These are phyloP conservation scores for Spathaspora sp. DNA, from an alignment of 805 yeast genomes.

Conservation along the genomic window DNA sequence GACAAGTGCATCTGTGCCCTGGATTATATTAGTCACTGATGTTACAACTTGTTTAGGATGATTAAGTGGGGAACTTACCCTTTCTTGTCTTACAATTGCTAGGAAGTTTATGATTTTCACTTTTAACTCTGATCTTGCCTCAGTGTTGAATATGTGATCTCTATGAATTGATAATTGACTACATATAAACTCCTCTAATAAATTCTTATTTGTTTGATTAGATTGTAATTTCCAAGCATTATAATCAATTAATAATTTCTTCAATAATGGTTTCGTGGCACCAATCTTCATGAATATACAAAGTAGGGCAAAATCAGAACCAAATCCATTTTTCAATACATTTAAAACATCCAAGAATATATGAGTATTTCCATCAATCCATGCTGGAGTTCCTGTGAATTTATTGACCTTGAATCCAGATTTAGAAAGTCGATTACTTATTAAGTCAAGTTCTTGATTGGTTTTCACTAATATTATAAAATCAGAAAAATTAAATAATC, in stretches of 20 bases:
- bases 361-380: slow-evolving; percentile 46
- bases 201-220: background rate
- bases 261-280: background rate
- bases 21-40: slow-evolving; percentile 27
- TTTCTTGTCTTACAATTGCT: slow-evolving; percentile 11
- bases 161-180: background rate
- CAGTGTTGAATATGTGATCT: background rate
- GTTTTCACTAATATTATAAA: slow-evolving; percentile 52
- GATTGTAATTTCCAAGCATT: slow-evolving; percentile 14
- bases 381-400: slow-evolving; percentile 45
- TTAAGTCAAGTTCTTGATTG: slow-evolving; percentile 43
- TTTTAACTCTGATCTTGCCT: background rate
- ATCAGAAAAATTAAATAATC: slow-evolving; percentile 42
- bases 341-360: slow-evolving; percentile 48
- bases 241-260: slow-evolving; percentile 3
- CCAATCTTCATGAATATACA: slow-evolving; percentile 23
- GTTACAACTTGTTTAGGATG: slow-evolving; percentile 25
- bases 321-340: slow-evolving; percentile 31
- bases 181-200: background rate
- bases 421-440: slow-evolving; percentile 30
- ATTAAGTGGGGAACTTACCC: slow-evolving; percentile 11
- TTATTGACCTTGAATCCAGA: slow-evolving; percentile 43
- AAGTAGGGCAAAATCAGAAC: slow-evolving; percentile 30
- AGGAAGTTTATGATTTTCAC: slow-evolving; percentile 7
- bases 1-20: slow-evolving; percentile 25